Percentiles rank a stretch among this genome's conserved stretches.
These are phyloP conservation scores for Aspergillus ochraceus DNA, from an alignment of 2,329 filamentous ascomycete genomes.

Conservation along the genomic window DNA sequence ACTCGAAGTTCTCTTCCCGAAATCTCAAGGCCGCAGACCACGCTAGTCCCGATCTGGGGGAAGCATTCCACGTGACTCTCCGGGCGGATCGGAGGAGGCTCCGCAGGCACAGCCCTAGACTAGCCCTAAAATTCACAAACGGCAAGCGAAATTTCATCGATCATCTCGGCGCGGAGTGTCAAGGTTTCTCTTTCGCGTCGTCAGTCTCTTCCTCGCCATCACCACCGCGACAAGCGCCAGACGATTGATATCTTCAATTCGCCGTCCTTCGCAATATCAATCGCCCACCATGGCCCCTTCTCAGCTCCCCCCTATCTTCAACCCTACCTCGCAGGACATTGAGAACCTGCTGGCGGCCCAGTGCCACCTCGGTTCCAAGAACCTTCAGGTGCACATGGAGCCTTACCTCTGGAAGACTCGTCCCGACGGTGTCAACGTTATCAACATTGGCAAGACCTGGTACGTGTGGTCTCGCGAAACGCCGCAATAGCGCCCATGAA, in stretches of 20 bases:
- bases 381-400: conserved; percentile 99
- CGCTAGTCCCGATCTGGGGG: conserved; percentile 26
- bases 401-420: conserved; percentile 99
- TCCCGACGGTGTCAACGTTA: conserved; percentile 94
- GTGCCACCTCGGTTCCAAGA: conserved; percentile 96
- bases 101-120: conserved; percentile 19
- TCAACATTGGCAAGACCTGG: conserved; percentile 99
- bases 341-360: conserved; percentile 99
- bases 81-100: neutral
- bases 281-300: conserved; percentile 85
- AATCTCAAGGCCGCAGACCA: conserved; percentile 30
- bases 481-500: neutral
- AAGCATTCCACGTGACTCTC: conserved; percentile 17
- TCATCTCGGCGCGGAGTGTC: conserved; percentile 24
- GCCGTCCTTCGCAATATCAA: conserved; percentile 43
- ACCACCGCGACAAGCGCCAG: conserved; percentile 45
- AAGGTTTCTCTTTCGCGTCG: conserved; percentile 31
- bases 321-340: conserved; percentile 96
- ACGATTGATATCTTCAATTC: conserved; percentile 46
- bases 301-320: conserved; percentile 93
- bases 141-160: conserved; percentile 40
- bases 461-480: conserved; percentile 53
- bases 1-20: conserved; percentile 21
- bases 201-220: conserved; percentile 29
- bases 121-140: conserved; percentile 43